A percentile compares a stretch with the other conserved stretches of the same genome.
Evolutionary conservation across 805 yeast species (phyloP).

Genomic region (Huiozyma naganishii): DNA sequence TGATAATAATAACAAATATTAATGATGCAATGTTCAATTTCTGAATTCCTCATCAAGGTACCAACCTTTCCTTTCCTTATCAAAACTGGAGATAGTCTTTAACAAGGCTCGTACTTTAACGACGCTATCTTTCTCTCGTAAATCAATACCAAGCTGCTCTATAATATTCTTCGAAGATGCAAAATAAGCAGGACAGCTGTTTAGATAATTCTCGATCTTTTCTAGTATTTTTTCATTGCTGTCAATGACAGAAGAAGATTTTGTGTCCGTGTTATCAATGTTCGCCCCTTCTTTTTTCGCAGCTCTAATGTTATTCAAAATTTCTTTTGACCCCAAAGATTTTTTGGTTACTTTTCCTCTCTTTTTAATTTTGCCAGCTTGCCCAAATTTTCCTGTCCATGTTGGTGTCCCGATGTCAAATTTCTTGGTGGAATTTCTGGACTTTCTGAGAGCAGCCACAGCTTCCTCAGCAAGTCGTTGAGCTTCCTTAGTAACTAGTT

Average conservation of each 20-base stretch:
- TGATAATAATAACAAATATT: neutral
- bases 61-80: conserved; percentile 52
- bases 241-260: neutral
- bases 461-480: conserved; percentile 44
- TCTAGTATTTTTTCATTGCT: conserved; percentile 5
- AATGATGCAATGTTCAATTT: no score
- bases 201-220: conserved; percentile 32
- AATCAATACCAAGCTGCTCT: conserved; percentile 26
- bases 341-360: neutral
- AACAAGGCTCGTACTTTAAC: conserved; percentile 57
- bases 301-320: conserved; percentile 17
- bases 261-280: neutral
- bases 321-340: conserved; percentile 14
- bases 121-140: conserved; percentile 43
- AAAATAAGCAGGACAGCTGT: conserved; percentile 27
- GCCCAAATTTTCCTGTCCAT: conserved; percentile 91
- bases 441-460: conserved; percentile 45
- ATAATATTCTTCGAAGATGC: conserved; percentile 43
- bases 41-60: conserved; percentile 32
- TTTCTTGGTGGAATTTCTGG: conserved; percentile 33
- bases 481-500: conserved; percentile 48
- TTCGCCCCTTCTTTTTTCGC: conserved; percentile 8
- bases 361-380: conserved; percentile 49
- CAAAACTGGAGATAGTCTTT: conserved; percentile 59
- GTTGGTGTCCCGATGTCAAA: conserved; percentile 73